Evolutionary conservation across 2,329 filamentous ascomycete genomes (phyloP).

Genomic region (Dichotomopilus funicola): DNA sequence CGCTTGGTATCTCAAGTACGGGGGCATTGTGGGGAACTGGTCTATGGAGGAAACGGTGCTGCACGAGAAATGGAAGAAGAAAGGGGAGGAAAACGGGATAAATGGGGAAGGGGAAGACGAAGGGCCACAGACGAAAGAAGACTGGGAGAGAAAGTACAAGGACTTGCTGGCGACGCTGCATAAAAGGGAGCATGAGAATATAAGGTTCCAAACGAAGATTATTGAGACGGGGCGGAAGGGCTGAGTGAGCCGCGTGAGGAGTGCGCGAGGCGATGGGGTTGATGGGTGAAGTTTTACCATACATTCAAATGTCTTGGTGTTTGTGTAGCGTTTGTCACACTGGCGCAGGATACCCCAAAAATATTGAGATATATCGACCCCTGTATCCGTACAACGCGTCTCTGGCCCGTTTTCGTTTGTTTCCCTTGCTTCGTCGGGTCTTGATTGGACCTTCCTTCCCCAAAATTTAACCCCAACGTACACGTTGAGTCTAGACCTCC

Average conservation of each 20-base stretch:
- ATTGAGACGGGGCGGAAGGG: conserved; percentile 31
- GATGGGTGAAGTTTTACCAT: neutral
- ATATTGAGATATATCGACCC: neutral
- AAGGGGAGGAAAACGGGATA: neutral
- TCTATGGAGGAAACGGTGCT: conserved; percentile 45
- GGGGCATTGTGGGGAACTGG: conserved; percentile 46
- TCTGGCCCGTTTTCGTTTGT: neutral
- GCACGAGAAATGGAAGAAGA: conserved; percentile 34
- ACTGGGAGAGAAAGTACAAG: conserved; percentile 48
- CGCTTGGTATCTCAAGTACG: conserved; percentile 51
- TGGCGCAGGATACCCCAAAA: neutral
- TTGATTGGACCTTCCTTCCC: too few species aligned
- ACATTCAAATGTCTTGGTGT: neutral
- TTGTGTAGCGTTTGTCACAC: neutral
- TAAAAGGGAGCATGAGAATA: conserved; percentile 49
- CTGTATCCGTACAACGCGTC: neutral
- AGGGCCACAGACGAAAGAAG: conserved; percentile 10
- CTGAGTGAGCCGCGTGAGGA: neutral
- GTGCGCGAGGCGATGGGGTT: neutral
- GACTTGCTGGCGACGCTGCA: conserved; percentile 54
- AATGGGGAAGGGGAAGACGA: neutral
- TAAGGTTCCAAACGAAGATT: conserved; percentile 38
- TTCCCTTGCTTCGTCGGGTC: too few species aligned
- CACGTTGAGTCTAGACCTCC: too few species aligned
- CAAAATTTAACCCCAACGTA: too few species aligned